A percentile compares a stretch with the other conserved stretches of the same genome.
These are phyloP conservation scores for Fusarium virguliforme DNA, from an alignment of 2,329 filamentous ascomycete species.

Conservation along the genomic window DNA sequence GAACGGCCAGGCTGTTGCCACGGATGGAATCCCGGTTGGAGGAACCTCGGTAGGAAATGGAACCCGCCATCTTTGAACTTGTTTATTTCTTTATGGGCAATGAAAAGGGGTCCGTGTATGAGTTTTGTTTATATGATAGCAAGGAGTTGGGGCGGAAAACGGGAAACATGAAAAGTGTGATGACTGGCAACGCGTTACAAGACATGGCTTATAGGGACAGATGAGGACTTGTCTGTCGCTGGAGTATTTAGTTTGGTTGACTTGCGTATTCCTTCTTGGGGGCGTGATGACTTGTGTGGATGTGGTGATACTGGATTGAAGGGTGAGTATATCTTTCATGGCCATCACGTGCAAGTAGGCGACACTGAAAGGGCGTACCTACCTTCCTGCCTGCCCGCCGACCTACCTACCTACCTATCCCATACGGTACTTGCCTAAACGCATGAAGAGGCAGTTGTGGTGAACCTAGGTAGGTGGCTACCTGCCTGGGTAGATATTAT, in stretches of 20 bases:
- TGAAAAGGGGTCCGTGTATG: not conserved
- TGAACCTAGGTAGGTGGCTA: no score
- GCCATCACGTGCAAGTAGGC: not conserved
- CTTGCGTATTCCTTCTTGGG: not conserved
- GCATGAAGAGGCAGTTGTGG: no score
- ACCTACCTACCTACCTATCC: no score
- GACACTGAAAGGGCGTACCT: not conserved
- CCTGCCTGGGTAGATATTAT: no score
- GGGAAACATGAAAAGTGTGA: constrained; percentile 21
- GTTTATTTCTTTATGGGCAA: not conserved
- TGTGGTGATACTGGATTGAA: not conserved
- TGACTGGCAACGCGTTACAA: constrained; percentile 7
- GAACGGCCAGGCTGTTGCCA: not conserved
- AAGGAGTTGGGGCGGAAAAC: constrained; percentile 42
- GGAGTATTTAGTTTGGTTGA: not conserved
- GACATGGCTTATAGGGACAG: not conserved
- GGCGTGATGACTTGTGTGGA: not conserved
- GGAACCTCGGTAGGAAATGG: not conserved
- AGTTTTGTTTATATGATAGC: constrained; percentile 29
- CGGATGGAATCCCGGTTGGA: no score
- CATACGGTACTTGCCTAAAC: no score
- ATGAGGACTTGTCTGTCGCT: not conserved
- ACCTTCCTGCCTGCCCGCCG: no score
- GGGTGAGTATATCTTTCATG: not conserved
- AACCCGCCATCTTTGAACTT: not conserved